phyloP scores from a whole-genome alignment of 2,329 filamentous ascomycete species.

The Apiospora koreana region DNA sequence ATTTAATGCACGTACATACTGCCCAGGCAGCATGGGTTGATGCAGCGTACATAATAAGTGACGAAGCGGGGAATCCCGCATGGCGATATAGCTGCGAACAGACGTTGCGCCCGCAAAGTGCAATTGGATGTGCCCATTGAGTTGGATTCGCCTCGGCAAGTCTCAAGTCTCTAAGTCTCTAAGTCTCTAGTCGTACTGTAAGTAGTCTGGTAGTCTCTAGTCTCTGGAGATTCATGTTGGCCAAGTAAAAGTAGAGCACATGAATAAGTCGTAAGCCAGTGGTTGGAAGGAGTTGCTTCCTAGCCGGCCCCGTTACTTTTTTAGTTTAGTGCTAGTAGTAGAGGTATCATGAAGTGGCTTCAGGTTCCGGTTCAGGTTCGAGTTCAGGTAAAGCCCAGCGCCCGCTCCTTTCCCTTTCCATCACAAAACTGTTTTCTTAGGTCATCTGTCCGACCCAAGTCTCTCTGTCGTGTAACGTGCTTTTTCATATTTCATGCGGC shows the following conservation, averaged over 20 bases:
- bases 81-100: not conserved
- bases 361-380: not conserved
- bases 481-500: not conserved
- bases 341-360: not conserved
- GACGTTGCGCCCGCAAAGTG: conserved; percentile 3
- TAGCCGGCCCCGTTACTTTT: not conserved
- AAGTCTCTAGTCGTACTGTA: no score
- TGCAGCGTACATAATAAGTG: not conserved
- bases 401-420: not conserved
- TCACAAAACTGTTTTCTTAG: not conserved
- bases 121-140: not conserved
- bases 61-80: not conserved
- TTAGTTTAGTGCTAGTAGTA: not conserved
- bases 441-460: not conserved
- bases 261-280: not conserved
- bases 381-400: not conserved
- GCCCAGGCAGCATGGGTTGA: not conserved
- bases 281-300: not conserved
- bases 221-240: not conserved
- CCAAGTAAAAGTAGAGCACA: not conserved
- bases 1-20: not conserved
- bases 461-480: not conserved
- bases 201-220: no score
- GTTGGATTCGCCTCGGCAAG: not conserved
- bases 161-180: no score